These are phyloP conservation scores for Scedosporium dehoogii DNA, from an alignment of 2,329 filamentous ascomycete genomes.

Conservation along the genomic window DNA sequence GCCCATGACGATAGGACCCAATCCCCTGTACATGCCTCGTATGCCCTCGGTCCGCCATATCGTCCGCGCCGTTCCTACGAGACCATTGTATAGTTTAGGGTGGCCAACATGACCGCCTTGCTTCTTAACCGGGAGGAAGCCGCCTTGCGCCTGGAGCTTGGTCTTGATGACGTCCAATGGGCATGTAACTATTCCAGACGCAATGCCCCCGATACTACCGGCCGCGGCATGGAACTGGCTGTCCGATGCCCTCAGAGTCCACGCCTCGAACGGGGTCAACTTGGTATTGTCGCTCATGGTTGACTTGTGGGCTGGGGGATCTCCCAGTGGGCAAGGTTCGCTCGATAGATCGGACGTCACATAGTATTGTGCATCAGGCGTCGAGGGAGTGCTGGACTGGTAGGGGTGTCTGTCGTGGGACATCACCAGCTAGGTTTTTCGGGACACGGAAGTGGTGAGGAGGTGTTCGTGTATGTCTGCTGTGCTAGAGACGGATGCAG, in stretches of 20 bases:
- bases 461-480: not conserved
- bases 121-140: conserved; percentile 50
- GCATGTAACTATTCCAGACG: conserved; percentile 89
- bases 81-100: conserved; percentile 65
- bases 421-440: not conserved
- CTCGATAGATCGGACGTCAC: not conserved
- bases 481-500: not conserved
- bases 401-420: conserved; percentile 1
- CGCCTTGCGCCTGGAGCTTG: conserved; percentile 90
- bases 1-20: conserved; percentile 89
- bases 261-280: conserved; percentile 39
- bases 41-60: conserved; percentile 87
- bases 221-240: conserved; percentile 72
- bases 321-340: not conserved
- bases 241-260: conserved; percentile 46
- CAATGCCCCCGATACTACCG: conserved; percentile 82
- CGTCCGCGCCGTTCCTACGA: conserved; percentile 73
- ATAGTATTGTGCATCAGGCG: not conserved
- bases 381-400: not conserved
- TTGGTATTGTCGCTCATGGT: not conserved
- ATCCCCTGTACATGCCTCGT: conserved; percentile 81
- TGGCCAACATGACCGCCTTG: conserved; percentile 35
- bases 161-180: conserved; percentile 99
- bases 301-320: not conserved
- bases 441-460: not conserved